A percentile compares a stretch with the other conserved stretches of the same genome.
phyloP scores from a whole-genome alignment of 148 eudicot genomes.

The Pouteria glomerata region DNA sequence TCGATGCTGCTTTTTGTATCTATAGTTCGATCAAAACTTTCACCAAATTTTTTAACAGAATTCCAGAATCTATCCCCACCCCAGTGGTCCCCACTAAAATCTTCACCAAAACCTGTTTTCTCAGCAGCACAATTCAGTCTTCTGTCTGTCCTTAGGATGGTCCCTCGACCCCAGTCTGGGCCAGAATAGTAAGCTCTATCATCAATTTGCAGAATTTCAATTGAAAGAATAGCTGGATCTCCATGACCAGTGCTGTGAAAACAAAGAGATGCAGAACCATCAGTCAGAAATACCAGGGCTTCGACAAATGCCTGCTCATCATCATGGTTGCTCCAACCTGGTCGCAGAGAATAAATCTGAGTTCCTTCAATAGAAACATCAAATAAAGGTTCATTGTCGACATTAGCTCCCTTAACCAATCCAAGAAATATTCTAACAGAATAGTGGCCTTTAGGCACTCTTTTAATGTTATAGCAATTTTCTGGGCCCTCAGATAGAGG shows the following conservation, averaged over 20 bases:
- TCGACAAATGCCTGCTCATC: constrained; percentile 79
- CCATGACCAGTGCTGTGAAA: constrained; percentile 99
- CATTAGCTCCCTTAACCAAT: constrained; percentile 62
- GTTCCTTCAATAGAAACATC: constrained; percentile 89
- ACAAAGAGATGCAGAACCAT: constrained; percentile 70
- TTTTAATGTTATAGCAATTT: constrained; percentile 75
- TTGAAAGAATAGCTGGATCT: constrained; percentile 79
- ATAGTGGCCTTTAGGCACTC: constrained; percentile 78
- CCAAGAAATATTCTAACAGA: constrained; percentile 74
- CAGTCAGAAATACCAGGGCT: constrained; percentile 62
- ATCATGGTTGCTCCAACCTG: constrained; percentile 86
- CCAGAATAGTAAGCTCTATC: constrained; percentile 71
- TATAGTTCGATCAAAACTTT: constrained; percentile 50
- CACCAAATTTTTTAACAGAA: constrained; percentile 44
- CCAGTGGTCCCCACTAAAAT: constrained; percentile 74
- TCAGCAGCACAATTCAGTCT: constrained; percentile 62
- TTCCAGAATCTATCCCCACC: constrained; percentile 98
- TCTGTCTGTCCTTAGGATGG: constrained; percentile 60
- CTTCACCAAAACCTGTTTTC: constrained; percentile 71
- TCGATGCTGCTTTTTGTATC: constrained; percentile 43
- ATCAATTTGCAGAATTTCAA: constrained; percentile 87
- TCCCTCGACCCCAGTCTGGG: constrained; percentile 58
- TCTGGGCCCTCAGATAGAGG: constrained; percentile 89
- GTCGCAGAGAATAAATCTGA: constrained; percentile 54
- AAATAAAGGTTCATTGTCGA: constrained; percentile 86